Conservation (phyloP, 805 yeast species). For the Saccharomycopsis selenospora region DNA sequence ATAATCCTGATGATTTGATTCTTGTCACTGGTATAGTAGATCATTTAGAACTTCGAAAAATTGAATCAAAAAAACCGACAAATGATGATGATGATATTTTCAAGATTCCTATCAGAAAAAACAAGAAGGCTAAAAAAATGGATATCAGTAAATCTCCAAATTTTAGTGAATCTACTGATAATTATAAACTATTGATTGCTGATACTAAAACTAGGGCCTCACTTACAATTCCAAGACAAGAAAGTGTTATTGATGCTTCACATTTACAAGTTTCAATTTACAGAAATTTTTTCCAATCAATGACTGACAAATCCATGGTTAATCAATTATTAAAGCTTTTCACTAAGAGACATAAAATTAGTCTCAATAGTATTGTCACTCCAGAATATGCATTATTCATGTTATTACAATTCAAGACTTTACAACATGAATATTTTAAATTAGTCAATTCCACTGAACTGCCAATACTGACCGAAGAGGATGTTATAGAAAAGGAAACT, state of each 20-base stretch:
- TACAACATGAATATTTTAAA: conserved; percentile 20
- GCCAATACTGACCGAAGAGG: too few relatives aligned
- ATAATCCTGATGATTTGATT: conserved; percentile 28
- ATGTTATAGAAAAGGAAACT: too few relatives aligned
- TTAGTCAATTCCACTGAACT: not conserved
- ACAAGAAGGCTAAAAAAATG: not conserved
- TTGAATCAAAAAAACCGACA: not conserved
- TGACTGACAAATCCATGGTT: conserved; percentile 33
- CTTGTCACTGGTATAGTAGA: conserved; percentile 62
- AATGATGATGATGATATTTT: not conserved
- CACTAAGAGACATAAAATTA: conserved; percentile 37
- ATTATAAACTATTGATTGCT: conserved; percentile 30
- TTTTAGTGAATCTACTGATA: conserved; percentile 20
- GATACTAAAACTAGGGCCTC: conserved; percentile 58
- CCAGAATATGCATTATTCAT: conserved; percentile 35
- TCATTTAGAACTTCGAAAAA: conserved; percentile 23
- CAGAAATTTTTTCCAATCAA: conserved; percentile 37
- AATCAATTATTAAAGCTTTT: conserved; percentile 37
- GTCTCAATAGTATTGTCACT: conserved; percentile 42
- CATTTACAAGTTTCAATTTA: conserved; percentile 57
- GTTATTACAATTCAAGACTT: conserved; percentile 37
- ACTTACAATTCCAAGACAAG: conserved; percentile 39
- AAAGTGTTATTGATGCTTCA: conserved; percentile 42
- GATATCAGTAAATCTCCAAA: conserved; percentile 13
- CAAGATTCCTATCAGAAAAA: not conserved